These are phyloP conservation scores for Pythium biforme DNA, from an alignment of 352 stramenopile genomes.

Conservation along the genomic window DNA sequence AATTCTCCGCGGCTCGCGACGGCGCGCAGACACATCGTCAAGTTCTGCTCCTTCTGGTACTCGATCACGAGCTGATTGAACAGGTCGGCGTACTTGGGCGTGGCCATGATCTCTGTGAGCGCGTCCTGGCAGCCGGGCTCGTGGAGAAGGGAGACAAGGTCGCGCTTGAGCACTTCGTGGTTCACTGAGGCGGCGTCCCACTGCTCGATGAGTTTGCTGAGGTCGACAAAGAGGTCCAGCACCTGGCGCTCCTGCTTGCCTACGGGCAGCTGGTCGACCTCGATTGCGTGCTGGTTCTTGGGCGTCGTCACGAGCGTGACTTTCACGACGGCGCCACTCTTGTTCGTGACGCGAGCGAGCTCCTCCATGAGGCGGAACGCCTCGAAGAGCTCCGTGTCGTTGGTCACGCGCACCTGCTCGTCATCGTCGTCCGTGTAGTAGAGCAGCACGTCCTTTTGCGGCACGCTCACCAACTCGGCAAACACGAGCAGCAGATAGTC, in stretches of 20 bases:
- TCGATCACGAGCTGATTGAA: constrained; percentile 64
- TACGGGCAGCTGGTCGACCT: constrained; percentile 40
- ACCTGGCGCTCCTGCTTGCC: constrained; percentile 61
- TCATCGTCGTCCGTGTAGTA: constrained; percentile 86
- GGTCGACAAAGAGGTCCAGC: constrained; percentile 67
- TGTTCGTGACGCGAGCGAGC: constrained; percentile 47
- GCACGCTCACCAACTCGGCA: constrained; percentile 34
- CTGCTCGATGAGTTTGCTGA: constrained; percentile 76
- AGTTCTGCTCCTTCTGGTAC: constrained; percentile 56
- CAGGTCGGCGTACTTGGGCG: constrained; percentile 57
- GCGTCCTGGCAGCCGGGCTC: constrained; percentile 73
- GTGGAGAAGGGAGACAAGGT: constrained; percentile 70
- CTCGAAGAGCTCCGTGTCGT: constrained; percentile 75
- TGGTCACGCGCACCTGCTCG: constrained; percentile 82
- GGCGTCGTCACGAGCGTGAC: constrained; percentile 56
- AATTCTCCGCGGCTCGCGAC: constrained; percentile 50
- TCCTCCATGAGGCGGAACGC: constrained; percentile 78
- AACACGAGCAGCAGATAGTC: constrained; percentile 76
- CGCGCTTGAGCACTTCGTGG: constrained; percentile 62
- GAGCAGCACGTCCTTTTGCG: constrained; percentile 46
- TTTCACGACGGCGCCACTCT: constrained; percentile 55
- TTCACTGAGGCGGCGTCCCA: constrained; percentile 54
- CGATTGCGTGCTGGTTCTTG: constrained; percentile 30
- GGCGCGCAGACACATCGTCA: constrained; percentile 52
- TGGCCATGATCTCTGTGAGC: constrained; percentile 72